A percentile compares a stretch with the other conserved stretches of the same genome.
phyloP scores from a whole-genome alignment of 2,329 filamentous ascomycete genomes.

The Hirsutella minnesotensis region DNA sequence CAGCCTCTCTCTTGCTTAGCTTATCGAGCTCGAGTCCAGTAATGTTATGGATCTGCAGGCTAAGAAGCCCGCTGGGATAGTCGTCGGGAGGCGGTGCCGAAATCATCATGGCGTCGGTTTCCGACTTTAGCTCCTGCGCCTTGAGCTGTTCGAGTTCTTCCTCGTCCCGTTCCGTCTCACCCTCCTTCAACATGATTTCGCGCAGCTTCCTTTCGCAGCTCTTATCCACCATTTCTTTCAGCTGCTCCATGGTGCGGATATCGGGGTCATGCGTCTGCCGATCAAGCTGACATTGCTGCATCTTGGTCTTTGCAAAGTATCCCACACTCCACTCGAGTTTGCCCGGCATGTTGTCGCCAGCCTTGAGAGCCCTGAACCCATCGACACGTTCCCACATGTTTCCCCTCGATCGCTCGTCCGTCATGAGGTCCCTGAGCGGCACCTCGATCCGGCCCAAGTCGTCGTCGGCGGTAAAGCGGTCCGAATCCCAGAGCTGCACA shows the following conservation, averaged over 20 bases:
- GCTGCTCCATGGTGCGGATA: constrained; percentile 43
- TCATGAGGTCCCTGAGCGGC: constrained; percentile 54
- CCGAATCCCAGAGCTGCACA: constrained; percentile 65
- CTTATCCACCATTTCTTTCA: constrained; percentile 44
- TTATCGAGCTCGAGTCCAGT: constrained; percentile 52
- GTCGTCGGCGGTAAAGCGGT: constrained; percentile 60
- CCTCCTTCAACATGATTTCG: constrained; percentile 39
- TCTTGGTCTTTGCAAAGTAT: constrained; percentile 56
- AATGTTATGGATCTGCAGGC: constrained; percentile 62
- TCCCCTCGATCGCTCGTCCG: constrained; percentile 43
- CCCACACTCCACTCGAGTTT: constrained; percentile 59
- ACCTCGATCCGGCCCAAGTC: constrained; percentile 64
- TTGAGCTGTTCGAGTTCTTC: constrained; percentile 57
- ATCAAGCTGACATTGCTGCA: constrained; percentile 49
- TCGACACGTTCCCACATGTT: constrained; percentile 52
- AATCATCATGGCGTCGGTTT: constrained; percentile 53
- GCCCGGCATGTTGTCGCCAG: constrained; percentile 56
- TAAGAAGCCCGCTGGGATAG: constrained; percentile 54
- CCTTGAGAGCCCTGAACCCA: constrained; percentile 51
- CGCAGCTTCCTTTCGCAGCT: constrained; percentile 50
- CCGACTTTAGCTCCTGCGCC: constrained; percentile 49
- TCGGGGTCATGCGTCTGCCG: constrained; percentile 47
- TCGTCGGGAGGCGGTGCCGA: constrained; percentile 51
- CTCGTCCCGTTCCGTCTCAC: constrained; percentile 38
- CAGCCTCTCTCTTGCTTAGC: constrained; percentile 42